Evolutionary conservation across 805 yeast species (phyloP), one percentile per base, ranked within the genome.

Genomic region (Lipomyces mesembrius): DNA sequence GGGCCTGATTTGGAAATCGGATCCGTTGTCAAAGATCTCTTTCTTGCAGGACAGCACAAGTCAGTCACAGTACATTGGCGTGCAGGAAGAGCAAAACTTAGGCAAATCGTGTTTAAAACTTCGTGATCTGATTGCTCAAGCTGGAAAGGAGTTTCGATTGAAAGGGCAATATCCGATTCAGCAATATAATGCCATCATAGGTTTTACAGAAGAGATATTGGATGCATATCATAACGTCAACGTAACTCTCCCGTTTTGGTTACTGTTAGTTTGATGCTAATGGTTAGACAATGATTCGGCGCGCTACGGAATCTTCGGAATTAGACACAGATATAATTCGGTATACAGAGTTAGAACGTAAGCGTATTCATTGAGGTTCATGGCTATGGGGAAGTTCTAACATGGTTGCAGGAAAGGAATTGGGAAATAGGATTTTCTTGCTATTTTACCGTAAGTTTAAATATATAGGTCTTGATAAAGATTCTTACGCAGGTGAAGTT

Each of bases 1-100:
- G 83, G 97, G 97, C 0, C 82, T 91, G 32, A 83, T 87, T 11
- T 91, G 96, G 97, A 88, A 88, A 71, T 80, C 87, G 59, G 94
- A 90, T 70, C 92, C 94, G 0, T 78, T 90, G 69, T 83, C 82
- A 57, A 66, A 61, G 49, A 57, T 60, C 37, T 52, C 62, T 3
- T 22, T 27, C n/a, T 32, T 29, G 27, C 12, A 53, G 5, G 32
- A 43, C 34, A 29, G 8, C 34, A 12, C 9, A 29, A 56, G 59
- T 22, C 52, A 22, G 7, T 62, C 63, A 7, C 68, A 58, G 35
- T 57, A 54, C 52, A 57, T 62, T 25, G 60, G 64, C 3, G 35
- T 68, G 27, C 64, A 62, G 51, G 71, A 69, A 29, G 70, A 65
- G 39, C 65, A 54, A 46, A 62, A 32, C 25, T 46, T 69, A 29